Percentiles rank a stretch among this genome's conserved stretches.
Evolutionary conservation across 1,139 yeast genomes (phyloP).

Genomic region (Taphrina confusa): DNA sequence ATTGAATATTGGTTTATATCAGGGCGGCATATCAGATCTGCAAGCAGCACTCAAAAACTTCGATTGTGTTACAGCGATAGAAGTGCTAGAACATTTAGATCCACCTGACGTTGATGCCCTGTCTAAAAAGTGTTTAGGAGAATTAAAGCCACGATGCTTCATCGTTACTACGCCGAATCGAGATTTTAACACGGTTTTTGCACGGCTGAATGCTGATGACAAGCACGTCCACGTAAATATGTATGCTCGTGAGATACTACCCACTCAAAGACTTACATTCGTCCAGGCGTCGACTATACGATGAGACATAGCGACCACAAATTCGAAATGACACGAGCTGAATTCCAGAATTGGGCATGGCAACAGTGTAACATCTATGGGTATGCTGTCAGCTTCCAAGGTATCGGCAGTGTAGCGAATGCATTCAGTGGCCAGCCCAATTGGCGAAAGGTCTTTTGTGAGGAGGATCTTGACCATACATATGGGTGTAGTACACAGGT

Average conservation of each 20-base stretch:
- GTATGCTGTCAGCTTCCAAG: slow-evolving; percentile 13
- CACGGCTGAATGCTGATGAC: neutral
- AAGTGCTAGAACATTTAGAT: slow-evolving; percentile 33
- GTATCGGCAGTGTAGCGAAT: slow-evolving; percentile 13
- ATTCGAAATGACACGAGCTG: slow-evolving; percentile 33
- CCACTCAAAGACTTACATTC: neutral
- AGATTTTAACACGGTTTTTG: slow-evolving; percentile 32
- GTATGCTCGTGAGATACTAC: neutral
- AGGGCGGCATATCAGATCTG: slow-evolving; percentile 22
- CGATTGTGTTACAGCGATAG: slow-evolving; percentile 35
- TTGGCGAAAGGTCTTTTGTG: slow-evolving; percentile 11
- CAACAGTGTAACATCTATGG: neutral
- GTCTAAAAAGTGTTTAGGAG: neutral
- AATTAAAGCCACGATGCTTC: slow-evolving; percentile 15
- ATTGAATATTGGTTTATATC: neutral
- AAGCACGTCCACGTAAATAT: neutral
- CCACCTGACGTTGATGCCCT: slow-evolving; percentile 16
- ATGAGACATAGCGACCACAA: slow-evolving; percentile 35
- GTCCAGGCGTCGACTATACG: slow-evolving; percentile 8
- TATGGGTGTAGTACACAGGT: slow-evolving; percentile 23
- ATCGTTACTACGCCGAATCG: slow-evolving; percentile 34
- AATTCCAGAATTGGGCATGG: slow-evolving; percentile 25
- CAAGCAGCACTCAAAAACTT: neutral
- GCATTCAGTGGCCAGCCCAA: slow-evolving; percentile 16
- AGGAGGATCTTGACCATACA: neutral